Base-by-base conservation (phyloP, 2,329 filamentous ascomycete species). In the Apiospora saccharicola region DNA sequence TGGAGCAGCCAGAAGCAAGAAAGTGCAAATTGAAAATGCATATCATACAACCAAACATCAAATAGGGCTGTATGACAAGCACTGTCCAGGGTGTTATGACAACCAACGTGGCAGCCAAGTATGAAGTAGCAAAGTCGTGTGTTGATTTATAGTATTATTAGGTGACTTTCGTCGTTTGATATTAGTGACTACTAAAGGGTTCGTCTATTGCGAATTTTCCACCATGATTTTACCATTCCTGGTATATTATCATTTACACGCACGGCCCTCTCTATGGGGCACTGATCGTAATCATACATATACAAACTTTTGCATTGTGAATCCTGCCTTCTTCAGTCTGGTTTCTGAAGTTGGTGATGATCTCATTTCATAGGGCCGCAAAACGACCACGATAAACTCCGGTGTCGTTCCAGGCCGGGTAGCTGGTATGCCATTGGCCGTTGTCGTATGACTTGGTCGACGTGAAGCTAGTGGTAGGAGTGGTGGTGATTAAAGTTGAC, bases 381-480 rank as follows among this genome's bases (percentile, higher is more conserved):
- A n/a, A 24, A 41, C 30, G 57, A 14, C 57, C 34, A 64, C 10
- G 57, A 13, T 64, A 64, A 41, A 22, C 57, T 41, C 57, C 34
- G n/a, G 71, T 73, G 14, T 68, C 68, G 44, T 72, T 73, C 72
- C 72, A 73, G 13, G 70, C 53, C 19, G 70, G 68, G 10, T 72
- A 73, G 19, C 34, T 73, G 8, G 72, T 73, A 46, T 73, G 72
- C 70, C 70, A 73, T n/a, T 67, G 67, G 24, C 72, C 72, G n/a
- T 73, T 46, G 49, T 73, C 72, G 37, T 72, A 72, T 10, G 72
- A 41, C 13, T 16, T 67, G 26, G 72, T 71, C 53, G 61, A 71
- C 4, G 26, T 37, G 12, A 49, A 64, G 24, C 61, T 43, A 22
- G 71, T 34, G 6, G 34, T 24, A n/a, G 71, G 51, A 4, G 69